Percentiles rank a stretch among this genome's conserved stretches.
Evolutionary conservation across 306 rosid species (phyloP).

Genomic region (Elaeagnus macrophylla): DNA sequence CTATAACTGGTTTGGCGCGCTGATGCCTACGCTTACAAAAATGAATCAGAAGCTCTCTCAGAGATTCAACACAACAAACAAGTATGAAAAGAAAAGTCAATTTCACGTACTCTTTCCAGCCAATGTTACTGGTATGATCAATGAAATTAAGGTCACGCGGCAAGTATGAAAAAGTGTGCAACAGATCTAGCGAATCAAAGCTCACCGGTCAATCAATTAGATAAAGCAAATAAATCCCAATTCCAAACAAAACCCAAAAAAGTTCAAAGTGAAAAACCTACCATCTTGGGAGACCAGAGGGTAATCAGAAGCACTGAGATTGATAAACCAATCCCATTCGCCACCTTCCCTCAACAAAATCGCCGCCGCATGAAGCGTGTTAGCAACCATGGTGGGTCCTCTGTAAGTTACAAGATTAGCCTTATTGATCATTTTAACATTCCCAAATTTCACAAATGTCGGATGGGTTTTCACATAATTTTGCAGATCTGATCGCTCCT

Average conservation of each 20-base stretch:
- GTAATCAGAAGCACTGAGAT: conserved; percentile 94
- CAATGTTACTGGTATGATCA: conserved; percentile 94
- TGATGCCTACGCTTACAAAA: conserved; percentile 39
- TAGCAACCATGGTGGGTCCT: conserved; percentile 98
- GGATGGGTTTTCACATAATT: conserved; percentile 42
- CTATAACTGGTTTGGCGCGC: conserved; percentile 76
- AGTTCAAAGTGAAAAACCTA: conserved; percentile 22
- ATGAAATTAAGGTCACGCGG: conserved; percentile 95
- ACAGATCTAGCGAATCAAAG: conserved; percentile 58
- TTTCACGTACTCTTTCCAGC: conserved; percentile 87
- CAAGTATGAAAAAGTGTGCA: conserved; percentile 83
- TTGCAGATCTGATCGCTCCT: conserved; percentile 75
- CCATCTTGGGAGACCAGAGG: conserved; percentile 97
- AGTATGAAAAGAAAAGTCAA: neutral
- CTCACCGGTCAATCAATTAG: conserved; percentile 17
- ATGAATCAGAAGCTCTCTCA: too few relatives aligned
- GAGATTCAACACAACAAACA: too few relatives aligned
- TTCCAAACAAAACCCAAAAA: neutral
- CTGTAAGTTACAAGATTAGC: conserved; percentile 86
- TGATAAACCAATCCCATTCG: conserved; percentile 99
- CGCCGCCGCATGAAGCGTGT: conserved; percentile 97
- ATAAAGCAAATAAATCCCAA: neutral
- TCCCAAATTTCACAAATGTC: conserved; percentile 38
- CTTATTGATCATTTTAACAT: conserved; percentile 67
- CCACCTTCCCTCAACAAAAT: conserved; percentile 60